Evolutionary conservation across 208 protist species (phyloP).

Genomic region (Trichomonas gallinae): DNA sequence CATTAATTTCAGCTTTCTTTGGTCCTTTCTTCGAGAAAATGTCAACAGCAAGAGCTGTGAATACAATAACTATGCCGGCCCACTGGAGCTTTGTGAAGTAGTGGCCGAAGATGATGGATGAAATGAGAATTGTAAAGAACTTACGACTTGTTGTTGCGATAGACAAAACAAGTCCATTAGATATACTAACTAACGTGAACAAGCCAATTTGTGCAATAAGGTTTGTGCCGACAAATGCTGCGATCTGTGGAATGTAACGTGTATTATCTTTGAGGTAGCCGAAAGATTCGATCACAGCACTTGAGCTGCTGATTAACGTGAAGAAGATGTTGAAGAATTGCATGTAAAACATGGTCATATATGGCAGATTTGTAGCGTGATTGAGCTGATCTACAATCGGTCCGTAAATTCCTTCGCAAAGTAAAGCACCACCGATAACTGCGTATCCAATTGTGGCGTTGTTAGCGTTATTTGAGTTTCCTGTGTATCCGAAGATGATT

Average conservation of each 20-base stretch:
- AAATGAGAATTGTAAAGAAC: not conserved
- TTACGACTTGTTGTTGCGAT: slow-evolving; percentile 8
- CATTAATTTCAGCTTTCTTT: not conserved
- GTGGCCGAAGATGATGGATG: not conserved
- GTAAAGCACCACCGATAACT: not conserved
- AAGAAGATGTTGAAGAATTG: not conserved
- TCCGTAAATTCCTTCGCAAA: not conserved
- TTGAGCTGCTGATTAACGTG: not conserved
- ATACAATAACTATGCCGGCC: not conserved
- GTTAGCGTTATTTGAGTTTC: not conserved
- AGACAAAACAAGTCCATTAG: not conserved
- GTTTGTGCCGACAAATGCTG: not conserved
- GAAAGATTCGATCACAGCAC: not conserved
- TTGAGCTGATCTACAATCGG: not conserved
- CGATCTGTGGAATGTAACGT: not conserved
- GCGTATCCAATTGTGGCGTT: not conserved
- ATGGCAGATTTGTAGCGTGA: not conserved
- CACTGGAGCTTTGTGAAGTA: not conserved
- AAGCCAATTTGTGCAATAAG: not conserved
- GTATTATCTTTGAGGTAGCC: not conserved
- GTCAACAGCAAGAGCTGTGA: not conserved
- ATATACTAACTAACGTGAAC: not conserved
- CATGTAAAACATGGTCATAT: not conserved
- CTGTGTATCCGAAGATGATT: not conserved
- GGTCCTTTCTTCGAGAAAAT: not conserved